A percentile compares a stretch with the other conserved stretches of the same genome.
These are phyloP conservation scores for Rhododendron kiyosumense DNA, from an alignment of 148 eudicot species.

Conservation along the genomic window DNA sequence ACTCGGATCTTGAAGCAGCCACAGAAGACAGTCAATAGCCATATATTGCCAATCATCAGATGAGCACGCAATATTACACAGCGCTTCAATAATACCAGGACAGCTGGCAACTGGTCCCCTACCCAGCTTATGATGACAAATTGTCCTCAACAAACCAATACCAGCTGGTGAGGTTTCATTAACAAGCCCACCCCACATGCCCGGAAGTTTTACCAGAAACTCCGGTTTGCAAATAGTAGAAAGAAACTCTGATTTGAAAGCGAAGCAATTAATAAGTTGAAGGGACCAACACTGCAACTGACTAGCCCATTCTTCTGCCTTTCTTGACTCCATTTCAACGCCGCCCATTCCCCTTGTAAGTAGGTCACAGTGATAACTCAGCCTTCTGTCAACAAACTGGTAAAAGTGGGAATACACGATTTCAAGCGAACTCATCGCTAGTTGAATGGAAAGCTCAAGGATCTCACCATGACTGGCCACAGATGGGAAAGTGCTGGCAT, in stretches of 20 bases:
- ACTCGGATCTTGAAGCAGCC: conserved; percentile 91
- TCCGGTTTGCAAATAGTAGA: conserved; percentile 78
- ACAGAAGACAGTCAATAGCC: conserved; percentile 96
- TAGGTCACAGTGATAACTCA: conserved; percentile 88
- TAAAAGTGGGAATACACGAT: conserved; percentile 96
- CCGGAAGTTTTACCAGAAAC: conserved; percentile 72
- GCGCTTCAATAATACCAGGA: conserved; percentile 71
- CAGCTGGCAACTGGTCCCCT: conserved; percentile 90
- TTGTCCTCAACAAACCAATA: conserved; percentile 81
- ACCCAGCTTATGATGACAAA: conserved; percentile 89
- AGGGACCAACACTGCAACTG: conserved; percentile 98
- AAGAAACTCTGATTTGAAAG: conserved; percentile 83
- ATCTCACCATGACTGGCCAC: conserved; percentile 85
- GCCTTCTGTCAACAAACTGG: conserved; percentile 81
- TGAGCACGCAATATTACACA: conserved; percentile 93
- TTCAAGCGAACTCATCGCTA: conserved; percentile 92
- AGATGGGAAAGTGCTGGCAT: conserved; percentile 74
- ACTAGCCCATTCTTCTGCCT: conserved; percentile 99
- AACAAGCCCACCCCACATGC: conserved; percentile 99
- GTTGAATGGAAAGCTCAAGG: conserved; percentile 84
- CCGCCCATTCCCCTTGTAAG: conserved; percentile 99
- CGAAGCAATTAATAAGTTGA: conserved; percentile 91
- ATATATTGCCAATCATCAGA: conserved; percentile 99
- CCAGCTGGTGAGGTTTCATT: conserved; percentile 98
- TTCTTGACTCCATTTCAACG: conserved; percentile 95